Base-by-base conservation (phyloP, 257 asterid species). In the Solanum boliviense region DNA sequence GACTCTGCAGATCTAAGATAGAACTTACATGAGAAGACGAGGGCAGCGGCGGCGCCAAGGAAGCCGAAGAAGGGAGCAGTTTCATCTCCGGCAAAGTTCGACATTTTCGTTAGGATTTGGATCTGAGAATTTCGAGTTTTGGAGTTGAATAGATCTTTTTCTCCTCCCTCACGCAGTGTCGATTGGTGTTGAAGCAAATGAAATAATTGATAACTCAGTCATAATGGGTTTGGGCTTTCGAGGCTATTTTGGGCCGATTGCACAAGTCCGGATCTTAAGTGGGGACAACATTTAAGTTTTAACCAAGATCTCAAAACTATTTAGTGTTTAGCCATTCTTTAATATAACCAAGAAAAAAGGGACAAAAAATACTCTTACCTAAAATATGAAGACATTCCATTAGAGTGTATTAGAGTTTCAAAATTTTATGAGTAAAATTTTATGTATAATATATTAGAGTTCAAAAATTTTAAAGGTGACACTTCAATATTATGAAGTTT, bases 21-120 rank as follows among this genome's bases (percentile, higher is more conserved):
- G 31, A 62, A 20, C n/a, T 89, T 90, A 93, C 96, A 93, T 73
- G 96, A 93, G 93, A 93, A 93, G 75, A 93, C 96, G 74, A 93
- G 95, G 83, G 96, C 95, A 16, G 96, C 92, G 16, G 96, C 95
- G 83, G 95, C 95, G 88, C 95, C 95, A 87, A 93, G 95, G 88
- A 93, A 93, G 87, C 95, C 95, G 90, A 93, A 93, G 88, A 93
- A 92, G 7, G 96, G 96, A 87, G 96, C 96, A 89, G 96, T 92
- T 91, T 93, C 96, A 92, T 93, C 96, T 88, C 96, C 96, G 90
- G 92, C 89, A 91, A 93, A 93, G 84, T 91, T 82, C 79, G 96
- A 91, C 91, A 82, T 70, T 65, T 8, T 65, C 11, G 38, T 18
- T 84, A 5, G 32, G 86, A 72, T 84, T 48, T 70, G 76, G 83